Conservation (phyloP, 352 stramenopile species). For the Pythium dissimile region DNA sequence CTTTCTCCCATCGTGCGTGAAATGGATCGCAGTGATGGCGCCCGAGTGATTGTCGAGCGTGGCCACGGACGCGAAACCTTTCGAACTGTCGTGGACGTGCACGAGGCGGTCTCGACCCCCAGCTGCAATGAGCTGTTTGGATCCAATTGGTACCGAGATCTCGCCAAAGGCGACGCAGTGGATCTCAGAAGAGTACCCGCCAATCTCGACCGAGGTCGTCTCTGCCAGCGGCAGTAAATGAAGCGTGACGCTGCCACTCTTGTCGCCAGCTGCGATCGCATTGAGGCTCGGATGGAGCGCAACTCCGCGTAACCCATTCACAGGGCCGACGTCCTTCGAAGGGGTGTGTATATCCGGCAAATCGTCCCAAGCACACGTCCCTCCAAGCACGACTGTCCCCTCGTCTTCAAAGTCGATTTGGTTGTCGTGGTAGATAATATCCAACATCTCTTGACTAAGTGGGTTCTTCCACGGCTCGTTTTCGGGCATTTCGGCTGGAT, state of each 20-base stretch:
- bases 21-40: conserved; percentile 57
- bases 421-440: conserved; percentile 60
- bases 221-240: conserved; percentile 37
- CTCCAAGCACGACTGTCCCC: conserved; percentile 42
- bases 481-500: conserved; percentile 5
- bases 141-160: conserved; percentile 3
- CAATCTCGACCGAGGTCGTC: conserved; percentile 31
- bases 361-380: conserved; percentile 44
- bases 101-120: conserved; percentile 77
- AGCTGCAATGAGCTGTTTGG: conserved; percentile 52
- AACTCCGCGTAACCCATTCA: conserved; percentile 43
- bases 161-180: conserved; percentile 57
- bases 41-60: conserved; percentile 82
- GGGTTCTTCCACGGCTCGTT: conserved; percentile 55
- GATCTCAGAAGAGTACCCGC: conserved; percentile 70
- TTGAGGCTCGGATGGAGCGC: conserved; percentile 52
- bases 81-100: conserved; percentile 72
- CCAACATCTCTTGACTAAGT: conserved; percentile 70
- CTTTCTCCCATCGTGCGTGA: conserved; percentile 65
- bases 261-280: conserved; percentile 68
- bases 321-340: conserved; percentile 24
- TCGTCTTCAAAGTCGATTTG: conserved; percentile 40
- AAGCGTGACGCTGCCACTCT: conserved; percentile 62
- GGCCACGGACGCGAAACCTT: conserved; percentile 25
- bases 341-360: conserved; percentile 44